A percentile compares a stretch with the other conserved stretches of the same genome.
phyloP scores from a whole-genome alignment of 495 filamentous ascomycete species.

The Aspergillus asperescens region DNA sequence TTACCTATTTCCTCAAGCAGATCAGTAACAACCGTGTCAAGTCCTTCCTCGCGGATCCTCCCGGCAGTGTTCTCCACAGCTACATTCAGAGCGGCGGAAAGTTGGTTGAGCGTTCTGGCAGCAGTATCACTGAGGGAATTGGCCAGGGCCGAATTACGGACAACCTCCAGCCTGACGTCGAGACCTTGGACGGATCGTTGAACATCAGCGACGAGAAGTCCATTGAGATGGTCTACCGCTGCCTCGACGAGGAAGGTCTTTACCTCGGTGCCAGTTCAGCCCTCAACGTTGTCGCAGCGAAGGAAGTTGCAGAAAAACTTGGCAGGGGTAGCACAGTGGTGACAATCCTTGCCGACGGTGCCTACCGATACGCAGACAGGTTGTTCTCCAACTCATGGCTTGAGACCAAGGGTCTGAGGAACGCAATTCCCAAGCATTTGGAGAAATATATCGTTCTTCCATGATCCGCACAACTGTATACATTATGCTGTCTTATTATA shows the following conservation, averaged over 20 bases:
- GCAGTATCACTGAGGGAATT: constrained; percentile 95
- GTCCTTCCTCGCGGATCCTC: constrained; percentile 87
- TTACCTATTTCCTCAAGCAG: constrained; percentile 84
- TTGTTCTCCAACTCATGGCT: constrained; percentile 90
- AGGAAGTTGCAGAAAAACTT: constrained; percentile 86
- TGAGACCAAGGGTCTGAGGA: constrained; percentile 71
- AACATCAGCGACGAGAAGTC: constrained; percentile 86
- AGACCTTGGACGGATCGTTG: constrained; percentile 78
- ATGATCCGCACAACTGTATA: not conserved
- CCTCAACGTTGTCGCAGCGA: constrained; percentile 91
- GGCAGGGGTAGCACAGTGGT: constrained; percentile 89
- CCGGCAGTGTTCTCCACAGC: constrained; percentile 84
- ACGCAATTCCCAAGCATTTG: constrained; percentile 77
- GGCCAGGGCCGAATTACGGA: constrained; percentile 96
- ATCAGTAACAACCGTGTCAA: constrained; percentile 76
- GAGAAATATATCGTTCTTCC: constrained; percentile 90
- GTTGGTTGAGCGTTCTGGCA: constrained; percentile 71
- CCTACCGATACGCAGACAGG: constrained; percentile 91
- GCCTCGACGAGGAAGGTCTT: constrained; percentile 91
- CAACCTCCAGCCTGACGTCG: constrained; percentile 81
- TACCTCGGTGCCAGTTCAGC: constrained; percentile 93
- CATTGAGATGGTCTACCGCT: constrained; percentile 97
- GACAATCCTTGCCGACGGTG: constrained; percentile 89
- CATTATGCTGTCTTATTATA: constrained; percentile 3
- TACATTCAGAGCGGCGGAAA: constrained; percentile 85